phyloP scores from a whole-genome alignment of 2,329 filamentous ascomycete genomes.

The Colletotrichum falcatum region DNA sequence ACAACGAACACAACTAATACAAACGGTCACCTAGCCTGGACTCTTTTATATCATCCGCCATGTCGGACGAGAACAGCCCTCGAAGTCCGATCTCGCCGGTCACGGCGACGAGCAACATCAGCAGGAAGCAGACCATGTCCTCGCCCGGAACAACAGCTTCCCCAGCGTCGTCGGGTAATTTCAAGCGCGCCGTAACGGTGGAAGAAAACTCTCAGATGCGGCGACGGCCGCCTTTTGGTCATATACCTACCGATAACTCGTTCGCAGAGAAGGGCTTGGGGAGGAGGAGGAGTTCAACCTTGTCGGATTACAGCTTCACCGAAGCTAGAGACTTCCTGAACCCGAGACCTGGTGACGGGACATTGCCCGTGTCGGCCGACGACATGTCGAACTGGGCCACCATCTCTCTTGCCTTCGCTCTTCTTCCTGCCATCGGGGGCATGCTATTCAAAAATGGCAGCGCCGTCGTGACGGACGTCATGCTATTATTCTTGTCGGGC shows the following conservation, averaged over 20 bases:
- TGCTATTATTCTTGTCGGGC: conserved; percentile 82
- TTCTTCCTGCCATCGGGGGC: conserved; percentile 88
- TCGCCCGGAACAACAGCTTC: conserved; percentile 34
- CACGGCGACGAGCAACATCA: conserved; percentile 34
- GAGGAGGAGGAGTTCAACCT: conserved; percentile 78
- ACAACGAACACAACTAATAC: background rate
- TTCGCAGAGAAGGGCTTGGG: conserved; percentile 42
- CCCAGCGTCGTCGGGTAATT: conserved; percentile 48
- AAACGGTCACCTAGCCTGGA: background rate
- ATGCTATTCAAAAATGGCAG: conserved; percentile 87
- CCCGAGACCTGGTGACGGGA: conserved; percentile 52
- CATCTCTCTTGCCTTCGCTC: conserved; percentile 83
- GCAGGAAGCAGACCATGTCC: conserved; percentile 38
- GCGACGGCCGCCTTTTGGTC: conserved; percentile 40
- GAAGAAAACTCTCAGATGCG: conserved; percentile 50
- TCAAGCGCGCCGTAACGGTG: conserved; percentile 57
- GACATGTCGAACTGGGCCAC: conserved; percentile 76
- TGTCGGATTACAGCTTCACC: conserved; percentile 80
- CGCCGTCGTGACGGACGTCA: conserved; percentile 85
- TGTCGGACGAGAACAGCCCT: conserved; percentile 38
- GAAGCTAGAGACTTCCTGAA: conserved; percentile 78
- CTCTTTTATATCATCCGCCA: conserved; percentile 1
- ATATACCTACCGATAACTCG: conserved; percentile 46
- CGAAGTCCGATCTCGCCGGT: conserved; percentile 36
- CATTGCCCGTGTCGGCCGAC: conserved; percentile 17